These are phyloP conservation scores for Arabidopsis hybrid DNA, from an alignment of 441 rosid genomes.

Conservation along the genomic window DNA sequence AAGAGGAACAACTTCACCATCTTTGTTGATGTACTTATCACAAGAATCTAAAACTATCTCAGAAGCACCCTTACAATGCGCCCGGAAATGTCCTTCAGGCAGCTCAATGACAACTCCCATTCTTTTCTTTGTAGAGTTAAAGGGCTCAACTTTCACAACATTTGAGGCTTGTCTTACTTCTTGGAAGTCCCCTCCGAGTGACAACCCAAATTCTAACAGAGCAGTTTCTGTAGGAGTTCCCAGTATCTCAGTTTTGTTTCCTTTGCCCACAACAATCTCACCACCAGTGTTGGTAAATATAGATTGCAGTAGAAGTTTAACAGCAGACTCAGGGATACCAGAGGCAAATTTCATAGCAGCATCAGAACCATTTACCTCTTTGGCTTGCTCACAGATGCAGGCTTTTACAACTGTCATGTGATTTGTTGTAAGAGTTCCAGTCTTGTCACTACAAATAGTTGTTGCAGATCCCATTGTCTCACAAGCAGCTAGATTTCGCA, in stretches of 20 bases:
- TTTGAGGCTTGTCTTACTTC: slow-evolving; percentile 57
- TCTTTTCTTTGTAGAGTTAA: slow-evolving; percentile 76
- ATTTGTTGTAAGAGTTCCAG: slow-evolving; percentile 81
- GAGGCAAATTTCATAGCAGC: slow-evolving; percentile 50
- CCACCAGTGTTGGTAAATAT: slow-evolving; percentile 90
- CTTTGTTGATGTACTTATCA: slow-evolving; percentile 59
- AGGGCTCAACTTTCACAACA: slow-evolving; percentile 82
- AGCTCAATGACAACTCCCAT: slow-evolving; percentile 83
- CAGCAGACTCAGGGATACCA: slow-evolving; percentile 59
- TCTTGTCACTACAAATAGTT: slow-evolving; percentile 77
- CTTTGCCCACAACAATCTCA: slow-evolving; percentile 74
- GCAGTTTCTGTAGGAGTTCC: slow-evolving; percentile 89
- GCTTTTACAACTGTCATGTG: slow-evolving; percentile 83
- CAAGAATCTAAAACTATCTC: slow-evolving; percentile 72
- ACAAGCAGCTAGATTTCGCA: slow-evolving; percentile 77
- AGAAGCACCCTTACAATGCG: slow-evolving; percentile 66
- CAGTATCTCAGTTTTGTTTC: slow-evolving; percentile 70
- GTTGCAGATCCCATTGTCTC: slow-evolving; percentile 90
- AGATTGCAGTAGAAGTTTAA: slow-evolving; percentile 72
- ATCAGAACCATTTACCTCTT: slow-evolving; percentile 60
- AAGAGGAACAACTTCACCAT: slow-evolving; percentile 67
- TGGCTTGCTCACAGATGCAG: slow-evolving; percentile 60
- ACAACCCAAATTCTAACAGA: slow-evolving; percentile 80
- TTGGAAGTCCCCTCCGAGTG: slow-evolving; percentile 83
- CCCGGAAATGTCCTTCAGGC: slow-evolving; percentile 54